These are phyloP conservation scores for Solanum piurae DNA, from an alignment of 257 asterid species.

Conservation along the genomic window DNA sequence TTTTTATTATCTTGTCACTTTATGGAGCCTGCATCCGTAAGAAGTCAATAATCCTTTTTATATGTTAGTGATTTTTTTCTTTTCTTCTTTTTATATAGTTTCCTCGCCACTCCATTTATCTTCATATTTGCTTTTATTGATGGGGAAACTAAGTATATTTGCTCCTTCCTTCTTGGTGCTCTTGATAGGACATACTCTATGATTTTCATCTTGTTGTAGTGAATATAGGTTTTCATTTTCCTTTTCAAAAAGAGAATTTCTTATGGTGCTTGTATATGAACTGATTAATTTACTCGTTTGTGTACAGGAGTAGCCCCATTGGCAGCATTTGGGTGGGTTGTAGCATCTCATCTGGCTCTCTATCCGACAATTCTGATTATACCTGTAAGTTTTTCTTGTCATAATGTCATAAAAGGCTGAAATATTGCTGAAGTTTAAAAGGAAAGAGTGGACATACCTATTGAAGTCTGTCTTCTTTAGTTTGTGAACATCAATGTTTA, in stretches of 20 bases:
- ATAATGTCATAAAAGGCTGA: neutral
- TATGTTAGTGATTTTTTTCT: neutral
- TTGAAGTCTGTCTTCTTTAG: neutral
- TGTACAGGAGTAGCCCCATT: conserved; percentile 61
- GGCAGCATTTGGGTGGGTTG: conserved; percentile 96
- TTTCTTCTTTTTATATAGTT: neutral
- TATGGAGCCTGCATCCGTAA: conserved; percentile 89
- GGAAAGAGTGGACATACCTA: neutral
- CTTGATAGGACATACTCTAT: neutral
- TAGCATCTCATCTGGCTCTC: conserved; percentile 86
- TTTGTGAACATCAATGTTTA: neutral
- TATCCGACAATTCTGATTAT: conserved; percentile 65
- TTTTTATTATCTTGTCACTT: conserved; percentile 59
- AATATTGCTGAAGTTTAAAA: neutral
- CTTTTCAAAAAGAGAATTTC: neutral
- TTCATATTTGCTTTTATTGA: neutral
- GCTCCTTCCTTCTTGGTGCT: neutral
- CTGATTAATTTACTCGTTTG: conserved; percentile 10
- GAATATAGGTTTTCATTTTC: neutral
- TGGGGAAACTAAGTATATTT: neutral
- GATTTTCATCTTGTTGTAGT: neutral
- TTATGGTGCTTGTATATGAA: neutral
- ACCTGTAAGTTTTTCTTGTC: conserved; percentile 52
- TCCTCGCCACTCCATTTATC: neutral
- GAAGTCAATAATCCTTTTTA: conserved; percentile 9